Conservation (phyloP, 306 rosid species). For the Oemleria cerasiformis region DNA sequence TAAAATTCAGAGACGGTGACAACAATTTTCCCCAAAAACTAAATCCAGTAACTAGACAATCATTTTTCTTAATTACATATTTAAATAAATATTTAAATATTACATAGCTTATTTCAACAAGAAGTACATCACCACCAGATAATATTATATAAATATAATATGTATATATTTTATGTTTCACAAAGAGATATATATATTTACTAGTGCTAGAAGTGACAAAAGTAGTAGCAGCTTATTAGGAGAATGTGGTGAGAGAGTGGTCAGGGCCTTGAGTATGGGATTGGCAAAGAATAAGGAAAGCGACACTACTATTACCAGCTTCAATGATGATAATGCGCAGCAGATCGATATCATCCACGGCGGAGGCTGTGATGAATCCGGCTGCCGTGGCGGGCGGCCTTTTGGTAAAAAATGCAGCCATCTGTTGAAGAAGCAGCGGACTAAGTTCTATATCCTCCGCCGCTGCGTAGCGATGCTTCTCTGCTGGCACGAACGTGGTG, state of each 20-base stretch:
- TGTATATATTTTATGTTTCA: too few species aligned
- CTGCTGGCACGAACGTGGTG: constrained; percentile 65
- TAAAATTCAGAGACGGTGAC: too few species aligned
- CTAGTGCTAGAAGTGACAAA: constrained; percentile 2
- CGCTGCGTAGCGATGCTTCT: constrained; percentile 82
- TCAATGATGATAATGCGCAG: background rate
- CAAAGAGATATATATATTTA: constrained; percentile 12
- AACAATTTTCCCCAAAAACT: too few species aligned
- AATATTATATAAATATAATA: too few species aligned
- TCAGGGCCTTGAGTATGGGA: background rate
- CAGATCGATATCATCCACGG: background rate
- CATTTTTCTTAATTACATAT: too few species aligned
- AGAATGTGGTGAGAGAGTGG: constrained; percentile 17
- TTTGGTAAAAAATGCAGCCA: constrained; percentile 68
- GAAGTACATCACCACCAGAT: too few species aligned
- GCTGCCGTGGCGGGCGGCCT: constrained; percentile 34
- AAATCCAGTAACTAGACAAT: too few species aligned
- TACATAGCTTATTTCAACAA: too few species aligned
- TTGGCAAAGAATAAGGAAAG: constrained; percentile 47
- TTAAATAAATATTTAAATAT: too few species aligned
- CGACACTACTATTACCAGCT: constrained; percentile 4
- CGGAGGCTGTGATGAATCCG: background rate
- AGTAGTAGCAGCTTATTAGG: background rate
- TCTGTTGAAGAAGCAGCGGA: constrained; percentile 75
- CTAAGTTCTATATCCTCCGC: constrained; percentile 82